phyloP scores from a whole-genome alignment of 2,329 filamentous ascomycete genomes.

The Monosporascus sp. region DNA sequence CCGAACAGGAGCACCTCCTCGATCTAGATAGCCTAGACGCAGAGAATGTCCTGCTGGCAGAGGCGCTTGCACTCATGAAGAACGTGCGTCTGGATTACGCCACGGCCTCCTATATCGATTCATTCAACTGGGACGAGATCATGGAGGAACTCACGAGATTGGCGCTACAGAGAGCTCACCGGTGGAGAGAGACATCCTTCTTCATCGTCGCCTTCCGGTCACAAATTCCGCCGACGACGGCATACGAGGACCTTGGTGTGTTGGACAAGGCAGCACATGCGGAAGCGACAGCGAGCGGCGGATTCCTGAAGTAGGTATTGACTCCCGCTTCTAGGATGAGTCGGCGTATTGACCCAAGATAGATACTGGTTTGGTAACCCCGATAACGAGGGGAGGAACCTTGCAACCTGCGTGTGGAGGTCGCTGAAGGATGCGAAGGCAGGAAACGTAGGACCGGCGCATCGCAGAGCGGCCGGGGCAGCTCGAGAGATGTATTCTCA shows the following conservation, averaged over 20 bases:
- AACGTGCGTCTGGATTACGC: slow-evolving; percentile 68
- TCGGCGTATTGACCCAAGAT: slow-evolving; percentile 14
- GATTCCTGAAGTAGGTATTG: slow-evolving; percentile 65
- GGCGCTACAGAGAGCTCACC: slow-evolving; percentile 36
- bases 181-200: slow-evolving; percentile 61
- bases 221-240: slow-evolving; percentile 60
- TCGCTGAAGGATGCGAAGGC: slow-evolving; percentile 53
- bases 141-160: slow-evolving; percentile 54
- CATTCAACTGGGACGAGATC: slow-evolving; percentile 71
- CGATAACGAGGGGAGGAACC: slow-evolving; percentile 64
- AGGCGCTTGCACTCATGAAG: slow-evolving; percentile 61
- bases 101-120: slow-evolving; percentile 63
- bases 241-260: slow-evolving; percentile 61
- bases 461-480: slow-evolving; percentile 60
- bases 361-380: slow-evolving; percentile 85
- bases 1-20: slow-evolving; percentile 63
- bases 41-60: slow-evolving; percentile 64
- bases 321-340: slow-evolving; percentile 6
- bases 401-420: slow-evolving; percentile 74
- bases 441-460: slow-evolving; percentile 55
- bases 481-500: slow-evolving; percentile 57
- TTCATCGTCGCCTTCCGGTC: slow-evolving; percentile 85
- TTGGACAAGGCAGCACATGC: slow-evolving; percentile 75
- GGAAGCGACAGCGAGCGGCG: slow-evolving; percentile 74
- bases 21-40: slow-evolving; percentile 62